These are phyloP conservation scores for Didymella pomorum DNA, from an alignment of 2,329 filamentous ascomycete species.

Conservation along the genomic window DNA sequence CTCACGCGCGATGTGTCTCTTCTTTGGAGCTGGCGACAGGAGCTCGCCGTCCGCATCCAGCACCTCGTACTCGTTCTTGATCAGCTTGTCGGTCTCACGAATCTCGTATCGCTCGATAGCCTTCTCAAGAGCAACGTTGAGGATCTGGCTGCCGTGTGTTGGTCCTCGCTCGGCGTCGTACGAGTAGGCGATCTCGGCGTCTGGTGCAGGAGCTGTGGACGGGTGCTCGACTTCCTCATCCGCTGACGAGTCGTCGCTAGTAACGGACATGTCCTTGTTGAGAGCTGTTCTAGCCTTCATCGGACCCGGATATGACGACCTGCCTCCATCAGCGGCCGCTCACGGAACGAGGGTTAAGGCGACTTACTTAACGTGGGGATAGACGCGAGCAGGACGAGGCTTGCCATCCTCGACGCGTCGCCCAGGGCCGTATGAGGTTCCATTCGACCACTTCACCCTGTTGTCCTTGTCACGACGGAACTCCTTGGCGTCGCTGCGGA, in stretches of 20 bases:
- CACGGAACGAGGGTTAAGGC: background rate
- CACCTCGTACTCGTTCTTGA: conserved; percentile 67
- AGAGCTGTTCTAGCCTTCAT: conserved; percentile 47
- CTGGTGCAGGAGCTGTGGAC: conserved; percentile 55
- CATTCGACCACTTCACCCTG: conserved; percentile 61
- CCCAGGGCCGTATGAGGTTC: conserved; percentile 51
- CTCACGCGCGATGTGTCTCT: conserved; percentile 45
- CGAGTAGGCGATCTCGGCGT: conserved; percentile 62
- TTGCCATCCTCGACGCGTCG: conserved; percentile 46
- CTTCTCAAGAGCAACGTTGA: conserved; percentile 64
- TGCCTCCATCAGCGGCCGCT: conserved; percentile 20
- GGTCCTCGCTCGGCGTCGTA: conserved; percentile 62
- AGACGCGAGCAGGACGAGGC: conserved; percentile 48
- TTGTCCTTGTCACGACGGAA: conserved; percentile 60
- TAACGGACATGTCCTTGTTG: conserved; percentile 56
- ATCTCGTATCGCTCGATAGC: conserved; percentile 68
- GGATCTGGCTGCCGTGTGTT: conserved; percentile 63
- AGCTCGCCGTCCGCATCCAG: conserved; percentile 54
- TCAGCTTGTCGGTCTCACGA: conserved; percentile 67
- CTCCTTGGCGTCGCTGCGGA: conserved; percentile 63
- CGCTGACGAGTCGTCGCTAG: conserved; percentile 53
- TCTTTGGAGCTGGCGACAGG: conserved; percentile 44
- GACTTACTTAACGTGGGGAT: conserved; percentile 42
- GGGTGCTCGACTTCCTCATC: conserved; percentile 56
- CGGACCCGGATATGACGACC: conserved; percentile 33